Evolutionary conservation across 2,329 filamentous ascomycete genomes (phyloP).

Genomic region (Paecilomyces variotii): DNA sequence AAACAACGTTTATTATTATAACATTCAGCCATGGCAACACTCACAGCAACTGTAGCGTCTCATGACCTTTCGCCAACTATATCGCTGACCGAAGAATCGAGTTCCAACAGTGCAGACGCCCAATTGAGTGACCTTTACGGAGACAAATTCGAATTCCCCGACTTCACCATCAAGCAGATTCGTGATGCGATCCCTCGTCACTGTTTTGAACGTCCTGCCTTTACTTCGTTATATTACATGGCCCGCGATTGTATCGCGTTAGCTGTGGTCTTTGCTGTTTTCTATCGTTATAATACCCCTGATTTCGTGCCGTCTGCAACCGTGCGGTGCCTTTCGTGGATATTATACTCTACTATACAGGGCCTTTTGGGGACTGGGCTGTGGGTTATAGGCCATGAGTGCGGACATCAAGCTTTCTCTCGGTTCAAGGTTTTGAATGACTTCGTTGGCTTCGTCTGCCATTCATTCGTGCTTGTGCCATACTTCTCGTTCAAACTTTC

Average conservation of each 20-base stretch:
- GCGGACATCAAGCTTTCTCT: slow-evolving; percentile 94
- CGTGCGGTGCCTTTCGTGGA: slow-evolving; percentile 58
- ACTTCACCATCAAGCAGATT: slow-evolving; percentile 97
- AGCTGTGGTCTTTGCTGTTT: slow-evolving; percentile 71
- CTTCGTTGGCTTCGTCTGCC: slow-evolving; percentile 81
- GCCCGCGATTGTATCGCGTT: slow-evolving; percentile 69
- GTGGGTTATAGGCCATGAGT: slow-evolving; percentile 97
- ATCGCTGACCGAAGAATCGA: too few relatives aligned
- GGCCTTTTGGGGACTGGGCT: slow-evolving; percentile 87
- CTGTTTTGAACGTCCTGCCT: slow-evolving; percentile 83
- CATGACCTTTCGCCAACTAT: too few relatives aligned
- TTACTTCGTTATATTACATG: slow-evolving; percentile 72
- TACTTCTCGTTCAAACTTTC: slow-evolving; percentile 99
- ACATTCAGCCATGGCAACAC: too few relatives aligned
- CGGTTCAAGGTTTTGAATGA: slow-evolving; percentile 86
- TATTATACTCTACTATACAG: slow-evolving; percentile 70
- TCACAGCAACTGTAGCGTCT: too few relatives aligned
- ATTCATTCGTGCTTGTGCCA: slow-evolving; percentile 82
- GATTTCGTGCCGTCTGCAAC: slow-evolving; percentile 67
- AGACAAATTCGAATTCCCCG: slow-evolving; percentile 85
- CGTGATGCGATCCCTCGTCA: slow-evolving; percentile 94
- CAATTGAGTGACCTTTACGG: slow-evolving; percentile 85
- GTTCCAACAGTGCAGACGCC: slow-evolving; percentile 7
- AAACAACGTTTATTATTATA: too few relatives aligned
- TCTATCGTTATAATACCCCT: slow-evolving; percentile 82